Evolutionary conservation across 2,329 filamentous ascomycete genomes (phyloP), one percentile per base, ranked within the genome.

Genomic region (Beauveria rudraprayagi): DNA sequence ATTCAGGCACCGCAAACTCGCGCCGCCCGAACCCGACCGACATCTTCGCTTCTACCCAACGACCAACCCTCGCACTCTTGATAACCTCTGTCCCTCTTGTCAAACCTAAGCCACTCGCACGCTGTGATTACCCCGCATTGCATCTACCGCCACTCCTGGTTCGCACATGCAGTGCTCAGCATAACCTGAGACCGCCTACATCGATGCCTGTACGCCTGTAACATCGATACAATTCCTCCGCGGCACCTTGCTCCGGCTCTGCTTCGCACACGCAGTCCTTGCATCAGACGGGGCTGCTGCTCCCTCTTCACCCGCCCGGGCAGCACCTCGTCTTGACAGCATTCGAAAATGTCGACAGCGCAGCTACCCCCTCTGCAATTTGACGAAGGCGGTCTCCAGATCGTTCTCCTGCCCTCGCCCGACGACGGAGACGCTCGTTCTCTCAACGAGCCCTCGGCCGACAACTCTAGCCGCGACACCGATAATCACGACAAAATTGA

Each of bases 291-390:
- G 58, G 43, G 58, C 58, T 61, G 58, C 43, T 61, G 58, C 43
- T 46, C 51, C 34, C 17, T 47, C 58, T 28, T 28, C n/a, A 14
- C 11, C 24, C 7, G 41, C 34, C 52, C 34, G 22, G 51, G 37
- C 52, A 61, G 58, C 58, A 22, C 58, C 52, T 55, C 46, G 56
- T 48, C 46, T 59, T 34, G 50, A 56, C 54, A 22, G 10, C n/a
- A 46, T 26, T 52, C 44, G 47, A 55, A 48, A 46, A 55, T 62
- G 60, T 50, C 56, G 16, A 56, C 61, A 19, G 48, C 62, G 7
- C 56, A 64, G 46, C 60, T 64, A 26, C 62, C 62, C 6, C 62
- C 62, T 24, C 57, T 64, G 16, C 52, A 62, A 14, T 62, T 64
- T 41, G 62, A 62, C 6, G 53, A 59, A 7, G 60, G 60, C 22